Conservation (phyloP, 106 monocot species). For the Chionographis japonica region DNA sequence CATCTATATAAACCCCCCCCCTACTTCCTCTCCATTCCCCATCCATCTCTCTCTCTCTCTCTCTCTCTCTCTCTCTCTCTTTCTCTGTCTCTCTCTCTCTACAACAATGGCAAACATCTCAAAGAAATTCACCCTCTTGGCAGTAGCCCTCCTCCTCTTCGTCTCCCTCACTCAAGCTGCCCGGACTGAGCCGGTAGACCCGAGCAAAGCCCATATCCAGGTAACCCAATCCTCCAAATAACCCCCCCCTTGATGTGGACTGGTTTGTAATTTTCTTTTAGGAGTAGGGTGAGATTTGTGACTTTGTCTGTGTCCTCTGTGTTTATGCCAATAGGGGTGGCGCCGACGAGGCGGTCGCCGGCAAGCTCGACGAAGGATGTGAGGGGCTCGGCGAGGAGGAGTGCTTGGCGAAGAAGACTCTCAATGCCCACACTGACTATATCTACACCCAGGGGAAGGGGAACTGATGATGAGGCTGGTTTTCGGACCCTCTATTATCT, state of each 20-base stretch:
- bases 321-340: no score
- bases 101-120: not conserved
- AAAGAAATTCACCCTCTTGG: not conserved
- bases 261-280: no score
- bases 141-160: not conserved
- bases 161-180: not conserved
- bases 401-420: slow-evolving; percentile 32
- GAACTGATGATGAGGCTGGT: not conserved
- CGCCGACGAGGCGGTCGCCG: no score
- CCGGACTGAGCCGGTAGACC: not conserved
- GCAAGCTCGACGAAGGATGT: not conserved
- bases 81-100: slow-evolving; percentile 1
- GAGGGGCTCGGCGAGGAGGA: slow-evolving; percentile 16
- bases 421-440: slow-evolving; percentile 34
- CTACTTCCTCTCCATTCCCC: no score
- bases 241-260: no score
- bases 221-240: not conserved
- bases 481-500: no score
- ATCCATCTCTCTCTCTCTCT: no score
- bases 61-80: slow-evolving; percentile 2
- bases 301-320: no score
- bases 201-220: not conserved
- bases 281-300: no score
- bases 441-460: slow-evolving; percentile 36
- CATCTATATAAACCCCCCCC: no score